These are phyloP conservation scores for Diaporthe velutina DNA, from an alignment of 2,329 filamentous ascomycete species.

Conservation along the genomic window DNA sequence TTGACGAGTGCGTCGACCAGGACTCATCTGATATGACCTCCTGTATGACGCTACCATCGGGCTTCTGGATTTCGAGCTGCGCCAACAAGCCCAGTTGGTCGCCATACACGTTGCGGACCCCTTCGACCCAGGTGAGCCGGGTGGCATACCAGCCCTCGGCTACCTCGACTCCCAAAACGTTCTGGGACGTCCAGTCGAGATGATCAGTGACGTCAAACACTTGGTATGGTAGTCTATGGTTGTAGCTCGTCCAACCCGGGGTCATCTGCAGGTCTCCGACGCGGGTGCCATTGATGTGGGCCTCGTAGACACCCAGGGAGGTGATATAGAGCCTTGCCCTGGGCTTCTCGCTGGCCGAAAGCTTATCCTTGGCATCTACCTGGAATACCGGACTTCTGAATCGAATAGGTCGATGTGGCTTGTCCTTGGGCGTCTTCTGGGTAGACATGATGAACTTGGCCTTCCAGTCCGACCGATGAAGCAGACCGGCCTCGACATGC, in stretches of 20 bases:
- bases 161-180: constrained; percentile 60
- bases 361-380: background rate
- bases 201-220: constrained; percentile 56
- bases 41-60: constrained; percentile 40
- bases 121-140: constrained; percentile 50
- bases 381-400: constrained; percentile 27
- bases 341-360: background rate
- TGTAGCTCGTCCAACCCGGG: constrained; percentile 60
- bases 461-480: constrained; percentile 35
- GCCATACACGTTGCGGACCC: constrained; percentile 48
- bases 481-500: constrained; percentile 30
- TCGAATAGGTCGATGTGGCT: constrained; percentile 19
- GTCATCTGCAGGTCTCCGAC: constrained; percentile 51
- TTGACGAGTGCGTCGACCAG: constrained; percentile 45
- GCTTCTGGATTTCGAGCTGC: constrained; percentile 45
- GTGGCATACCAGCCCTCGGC: constrained; percentile 67
- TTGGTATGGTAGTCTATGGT: constrained; percentile 57
- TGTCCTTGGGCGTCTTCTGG: constrained; percentile 1
- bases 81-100: constrained; percentile 48
- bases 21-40: constrained; percentile 47
- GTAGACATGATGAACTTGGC: constrained; percentile 36
- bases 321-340: constrained; percentile 45
- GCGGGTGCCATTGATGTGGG: constrained; percentile 53
- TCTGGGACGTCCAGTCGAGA: constrained; percentile 48
- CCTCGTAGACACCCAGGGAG: constrained; percentile 53